Evolutionary conservation across 768 basidiomycete species (phyloP).

Genomic region (Termitomyces sp.): DNA sequence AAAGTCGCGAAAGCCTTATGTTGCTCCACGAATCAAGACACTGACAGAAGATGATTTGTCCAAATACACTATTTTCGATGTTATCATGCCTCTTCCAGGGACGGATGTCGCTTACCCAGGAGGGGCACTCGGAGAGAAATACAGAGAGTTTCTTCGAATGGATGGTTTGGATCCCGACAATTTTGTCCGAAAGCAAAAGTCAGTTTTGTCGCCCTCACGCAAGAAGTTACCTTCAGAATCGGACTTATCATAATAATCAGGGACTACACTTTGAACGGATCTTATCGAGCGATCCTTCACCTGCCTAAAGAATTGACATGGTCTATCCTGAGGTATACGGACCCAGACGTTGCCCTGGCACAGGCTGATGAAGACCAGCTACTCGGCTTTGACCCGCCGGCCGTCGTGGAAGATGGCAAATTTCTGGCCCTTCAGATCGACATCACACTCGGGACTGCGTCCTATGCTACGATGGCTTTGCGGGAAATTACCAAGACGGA

Average conservation of each 20-base stretch:
- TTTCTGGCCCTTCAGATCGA: slow-evolving; percentile 88
- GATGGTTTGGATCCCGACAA: slow-evolving; percentile 92
- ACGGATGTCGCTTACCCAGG: slow-evolving; percentile 92
- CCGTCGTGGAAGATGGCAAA: slow-evolving; percentile 64
- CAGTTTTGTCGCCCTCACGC: slow-evolving; percentile 20
- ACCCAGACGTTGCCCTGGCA: slow-evolving; percentile 87
- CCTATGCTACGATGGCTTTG: slow-evolving; percentile 98
- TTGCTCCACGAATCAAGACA: slow-evolving; percentile 69
- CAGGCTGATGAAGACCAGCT: slow-evolving; percentile 95
- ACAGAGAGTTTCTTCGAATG: slow-evolving; percentile 71
- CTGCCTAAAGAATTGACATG: slow-evolving; percentile 80
- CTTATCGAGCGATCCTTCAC: slow-evolving; percentile 90
- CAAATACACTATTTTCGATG: slow-evolving; percentile 88
- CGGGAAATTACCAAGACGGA: slow-evolving; percentile 94
- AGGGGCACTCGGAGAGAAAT: slow-evolving; percentile 82
- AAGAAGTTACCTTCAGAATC: slow-evolving; percentile 1
- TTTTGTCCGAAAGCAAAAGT: slow-evolving; percentile 90
- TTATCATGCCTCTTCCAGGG: slow-evolving; percentile 96
- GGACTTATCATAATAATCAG: slow-evolving; percentile 35
- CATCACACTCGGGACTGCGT: slow-evolving; percentile 82
- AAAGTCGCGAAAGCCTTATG: slow-evolving; percentile 52
- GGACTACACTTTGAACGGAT: slow-evolving; percentile 89
- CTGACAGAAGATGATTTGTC: slow-evolving; percentile 74
- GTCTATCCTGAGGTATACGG: slow-evolving; percentile 83
- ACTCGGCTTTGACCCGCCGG: slow-evolving; percentile 75